Base-by-base conservation (phyloP, 1,284 basidiomycete species). In the Lignosus rhinocerotis region DNA sequence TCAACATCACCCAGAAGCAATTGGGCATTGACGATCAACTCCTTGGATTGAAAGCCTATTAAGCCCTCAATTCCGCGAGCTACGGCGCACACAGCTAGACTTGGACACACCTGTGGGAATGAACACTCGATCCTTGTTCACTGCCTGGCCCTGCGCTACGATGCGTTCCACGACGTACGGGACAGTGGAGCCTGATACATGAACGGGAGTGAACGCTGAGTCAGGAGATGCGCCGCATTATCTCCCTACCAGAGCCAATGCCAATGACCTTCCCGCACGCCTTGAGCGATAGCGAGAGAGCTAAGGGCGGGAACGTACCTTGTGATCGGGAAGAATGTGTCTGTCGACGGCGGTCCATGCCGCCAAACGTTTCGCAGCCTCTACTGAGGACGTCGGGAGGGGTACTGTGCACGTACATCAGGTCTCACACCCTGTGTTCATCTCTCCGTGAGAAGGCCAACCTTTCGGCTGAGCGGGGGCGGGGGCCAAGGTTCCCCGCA, bases 101-200 rank as follows among this genome's bases (percentile, higher is more conserved):
- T n/a, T 19, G 12, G 30, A 52, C 60, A 33, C 55, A 88, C 90
- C 92, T 3, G 94, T 96, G 3, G 95, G 95, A 58, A 98, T 86
- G 76, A 96, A 98, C 31, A 95, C 83, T 34, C 94, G 85, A 44
- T 81, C 82, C 67, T 82, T 82, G 79, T 99, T 99, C 36, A 85
- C 78, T 48, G 84, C 83, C 14, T 72, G 65, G 11, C 94, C 95
- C 73, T 98, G 95, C 63, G 90, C 84, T 8, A 94, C 82, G 60
- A 99, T 96, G 42, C 96, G 84, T 69, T 99, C 96, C 38, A 99
- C 95, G 55, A 98, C 96, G 71, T 97, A 99, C 1, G 96, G 96
- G 0, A 99, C 96, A 0, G 97, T 99, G 1, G 95, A 97, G 33
- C 96, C 93, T 86, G 54, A 53, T 51, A 39, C 33, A 52, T 14